Evolutionary conservation across 768 basidiomycete species (phyloP), one percentile per base, ranked within the genome.

Genomic region (Rubroboletus pulcherrimus): DNA sequence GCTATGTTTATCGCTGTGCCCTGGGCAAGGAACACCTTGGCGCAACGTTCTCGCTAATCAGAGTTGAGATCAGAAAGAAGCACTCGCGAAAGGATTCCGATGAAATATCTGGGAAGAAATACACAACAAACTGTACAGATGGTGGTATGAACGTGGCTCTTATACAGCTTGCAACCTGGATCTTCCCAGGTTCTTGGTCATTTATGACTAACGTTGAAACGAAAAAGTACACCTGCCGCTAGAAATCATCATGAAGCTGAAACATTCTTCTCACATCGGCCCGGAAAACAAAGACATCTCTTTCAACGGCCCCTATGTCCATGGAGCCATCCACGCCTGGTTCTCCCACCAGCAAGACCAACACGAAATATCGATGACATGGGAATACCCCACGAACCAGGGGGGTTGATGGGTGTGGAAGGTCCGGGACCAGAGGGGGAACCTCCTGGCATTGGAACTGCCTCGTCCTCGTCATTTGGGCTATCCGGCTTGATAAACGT

Each of bases 331-430:
- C 74, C 70, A 48, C 58, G 63, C n/a, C 55, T 50, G 39, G 68
- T 55, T 49, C 83, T 81, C 53, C 84, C 72, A 24, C 84, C 85
- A 42, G 86, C 79, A 62, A 78, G 81, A 5, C 86, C 86, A 55
- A 87, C 66, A 35, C 86, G 76, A 64, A 85, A 79, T 29, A 74
- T 60, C 4, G 58, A 53, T 19, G 53, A 19, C 44, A 55, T 49
- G 17, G 62, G 58, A 46, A 61, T 19, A 38, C 67, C 57, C 55
- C 55, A 55, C 35, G 59, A 64, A 37, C 39, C 55, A 24, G 56
- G 60, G 8, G 47, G 48, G 24, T 60, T 59, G 21, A 48, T 8
- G 21, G 63, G 14, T 50, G 56, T 21, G 34, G 67, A 61, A 45
- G 51, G 46, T 38, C 51, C 61, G 40, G 61, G 34, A 41, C 37